Evolutionary conservation across 2,329 filamentous ascomycete genomes (phyloP).

Genomic region (Aspergillus sp.): DNA sequence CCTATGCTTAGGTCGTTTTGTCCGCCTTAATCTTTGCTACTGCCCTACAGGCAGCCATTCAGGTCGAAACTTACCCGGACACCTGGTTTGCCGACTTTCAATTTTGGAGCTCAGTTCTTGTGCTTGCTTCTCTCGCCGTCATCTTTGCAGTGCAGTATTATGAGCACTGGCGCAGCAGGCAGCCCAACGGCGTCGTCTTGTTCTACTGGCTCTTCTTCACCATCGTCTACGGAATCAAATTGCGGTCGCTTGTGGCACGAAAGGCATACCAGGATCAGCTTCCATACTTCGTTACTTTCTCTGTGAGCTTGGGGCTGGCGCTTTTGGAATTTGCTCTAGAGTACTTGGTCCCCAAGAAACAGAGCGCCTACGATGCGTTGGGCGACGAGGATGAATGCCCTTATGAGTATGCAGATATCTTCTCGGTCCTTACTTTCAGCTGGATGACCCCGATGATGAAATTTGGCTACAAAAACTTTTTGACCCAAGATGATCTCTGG

Average conservation of each 20-base stretch:
- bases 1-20: slow-evolving; percentile 58
- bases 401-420: slow-evolving; percentile 88
- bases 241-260: slow-evolving; percentile 81
- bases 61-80: slow-evolving; percentile 68
- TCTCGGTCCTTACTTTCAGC: slow-evolving; percentile 88
- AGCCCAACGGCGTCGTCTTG: slow-evolving; percentile 83
- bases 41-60: slow-evolving; percentile 71
- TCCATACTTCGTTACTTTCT: slow-evolving; percentile 77
- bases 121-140: slow-evolving; percentile 70
- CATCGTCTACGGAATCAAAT: slow-evolving; percentile 75
- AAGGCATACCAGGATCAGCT: slow-evolving; percentile 66
- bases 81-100: slow-evolving; percentile 81
- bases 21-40: slow-evolving; percentile 68
- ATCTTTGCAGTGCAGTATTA: slow-evolving; percentile 81
- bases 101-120: slow-evolving; percentile 77
- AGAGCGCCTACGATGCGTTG: slow-evolving; percentile 68
- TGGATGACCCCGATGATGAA: slow-evolving; percentile 99
- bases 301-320: slow-evolving; percentile 69
- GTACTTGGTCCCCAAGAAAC: slow-evolving; percentile 81
- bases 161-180: slow-evolving; percentile 79
- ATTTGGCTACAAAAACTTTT: slow-evolving; percentile 84
- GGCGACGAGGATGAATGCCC: slow-evolving; percentile 68
- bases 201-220: slow-evolving; percentile 91
- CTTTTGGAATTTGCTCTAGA: slow-evolving; percentile 74
- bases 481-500: slow-evolving; percentile 96